These are phyloP conservation scores for Cryptosporidium tyzzeri DNA, from an alignment of 169 alveolate genomes.

Conservation along the genomic window DNA sequence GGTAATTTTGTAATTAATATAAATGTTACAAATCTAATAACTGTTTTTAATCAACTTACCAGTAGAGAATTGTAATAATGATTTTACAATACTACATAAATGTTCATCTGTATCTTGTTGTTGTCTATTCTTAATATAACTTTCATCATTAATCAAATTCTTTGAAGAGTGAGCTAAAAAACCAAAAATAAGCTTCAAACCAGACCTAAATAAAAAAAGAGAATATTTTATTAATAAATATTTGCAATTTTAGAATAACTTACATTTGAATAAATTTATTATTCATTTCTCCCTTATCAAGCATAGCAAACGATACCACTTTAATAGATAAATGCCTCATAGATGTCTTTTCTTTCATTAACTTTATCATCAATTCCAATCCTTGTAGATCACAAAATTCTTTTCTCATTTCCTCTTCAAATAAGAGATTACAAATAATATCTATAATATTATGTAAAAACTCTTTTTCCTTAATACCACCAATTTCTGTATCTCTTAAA, in stretches of 20 bases:
- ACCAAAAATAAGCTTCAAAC: constrained; percentile 47
- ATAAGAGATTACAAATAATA: constrained; percentile 40
- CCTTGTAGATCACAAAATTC: constrained; percentile 40
- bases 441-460: constrained; percentile 32
- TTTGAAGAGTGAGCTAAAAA: constrained; percentile 29
- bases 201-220: constrained; percentile 12
- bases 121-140: constrained; percentile 25
- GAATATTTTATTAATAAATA: background rate
- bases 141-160: constrained; percentile 9
- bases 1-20: background rate
- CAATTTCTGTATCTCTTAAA: constrained; percentile 13
- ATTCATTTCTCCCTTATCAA: constrained; percentile 15
- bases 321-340: constrained; percentile 48
- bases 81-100: constrained; percentile 51
- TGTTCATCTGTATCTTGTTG: constrained; percentile 71
- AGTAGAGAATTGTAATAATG: constrained; percentile 36
- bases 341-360: constrained; percentile 41
- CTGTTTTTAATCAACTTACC: constrained; percentile 30
- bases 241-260: background rate
- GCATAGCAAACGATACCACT: constrained; percentile 38
- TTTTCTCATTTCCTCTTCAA: constrained; percentile 17
- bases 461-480: constrained; percentile 27
- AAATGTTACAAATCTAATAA: background rate
- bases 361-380: constrained; percentile 42
- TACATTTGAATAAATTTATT: constrained; percentile 62